Base-by-base conservation (phyloP, 495 filamentous ascomycete species). In the Tuber melanosporum region DNA sequence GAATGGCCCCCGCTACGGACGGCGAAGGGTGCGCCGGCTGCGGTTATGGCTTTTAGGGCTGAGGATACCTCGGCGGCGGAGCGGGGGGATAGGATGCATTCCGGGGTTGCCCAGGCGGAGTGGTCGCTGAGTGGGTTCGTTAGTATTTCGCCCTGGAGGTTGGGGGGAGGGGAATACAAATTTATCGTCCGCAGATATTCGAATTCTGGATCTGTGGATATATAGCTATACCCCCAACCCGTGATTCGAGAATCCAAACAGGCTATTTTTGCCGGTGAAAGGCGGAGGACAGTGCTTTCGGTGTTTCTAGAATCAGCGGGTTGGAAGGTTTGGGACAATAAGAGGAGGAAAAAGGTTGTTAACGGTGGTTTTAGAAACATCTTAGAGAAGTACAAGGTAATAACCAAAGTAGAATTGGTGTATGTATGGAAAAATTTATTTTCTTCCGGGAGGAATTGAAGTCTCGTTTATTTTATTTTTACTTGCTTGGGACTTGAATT, bases 1-100 rank as follows among this genome's bases (percentile, higher is more conserved):
- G 57, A 74, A 44, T 76, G 71, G 0, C 75, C 71, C 12, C 75
- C 75, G 36, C 75, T 76, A 39, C 57, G 46, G 41, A 76, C 45
- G 1, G 75, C 75, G 43, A 76, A 76, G 17, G 47, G 73, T 32
- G 52, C 52, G n/a, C n/a, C 52, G n/a, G 12, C 26, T 2, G n/a
- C 52, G n/a, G 52, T 62, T 62, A 62, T 62, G 9, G n/a, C 12
- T 62, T 62, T n/a, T 9, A 62, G 52, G 52, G n/a, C 52, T 6
- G n/a, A 62, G 12, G 52, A 26, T 9, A 62, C 52, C 12, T 62
- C n/a, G 12, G n/a, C 52, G n/a, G 52, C 52, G n/a, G 52, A 62
- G 10, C 52, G n/a, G 52, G 52, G 52, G n/a, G 10, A 62, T 26
- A 62, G n/a, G n/a, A 62, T 62, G 12, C 52, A 62, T 62, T 62